Evolutionary conservation across 1,284 basidiomycete species (phyloP).

Genomic region (Cerrena zonata): DNA sequence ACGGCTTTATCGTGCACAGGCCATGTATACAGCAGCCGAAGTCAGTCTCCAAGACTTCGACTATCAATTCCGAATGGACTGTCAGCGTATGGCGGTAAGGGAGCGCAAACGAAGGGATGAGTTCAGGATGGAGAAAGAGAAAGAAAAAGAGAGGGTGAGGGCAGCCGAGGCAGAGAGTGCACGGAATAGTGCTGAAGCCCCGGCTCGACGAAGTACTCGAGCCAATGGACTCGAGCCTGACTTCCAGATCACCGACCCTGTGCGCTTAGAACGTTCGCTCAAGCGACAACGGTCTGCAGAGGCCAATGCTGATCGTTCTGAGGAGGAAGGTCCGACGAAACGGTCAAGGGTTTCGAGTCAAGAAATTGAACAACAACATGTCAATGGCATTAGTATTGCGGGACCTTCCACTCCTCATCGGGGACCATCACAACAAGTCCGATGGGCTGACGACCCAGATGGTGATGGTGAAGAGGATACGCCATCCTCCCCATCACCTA

Average conservation of each 20-base stretch:
- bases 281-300: conserved; percentile 68
- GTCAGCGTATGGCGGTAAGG: conserved; percentile 81
- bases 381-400: conserved; percentile 32
- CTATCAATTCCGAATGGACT: conserved; percentile 74
- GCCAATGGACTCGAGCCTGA: conserved; percentile 69
- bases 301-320: conserved; percentile 47
- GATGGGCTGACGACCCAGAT: conserved; percentile 33
- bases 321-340: conserved; percentile 54
- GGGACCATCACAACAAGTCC: conserved; percentile 31
- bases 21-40: conserved; percentile 84
- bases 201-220: conserved; percentile 61
- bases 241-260: conserved; percentile 63
- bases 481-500: conserved; percentile 14
- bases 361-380: conserved; percentile 33
- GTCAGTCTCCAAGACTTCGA: conserved; percentile 90
- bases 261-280: conserved; percentile 62
- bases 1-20: conserved; percentile 74
- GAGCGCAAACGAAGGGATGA: conserved; percentile 68
- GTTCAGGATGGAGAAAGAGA: conserved; percentile 46
- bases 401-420: conserved; percentile 27
- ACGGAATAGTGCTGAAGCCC: conserved; percentile 29
- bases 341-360: conserved; percentile 45
- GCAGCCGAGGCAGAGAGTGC: conserved; percentile 22
- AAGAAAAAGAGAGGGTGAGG: conserved; percentile 39
- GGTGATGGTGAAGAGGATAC: neutral